Evolutionary conservation across 768 basidiomycete genomes (phyloP).

Genomic region (Krasilnikovozyma curviuscula): DNA sequence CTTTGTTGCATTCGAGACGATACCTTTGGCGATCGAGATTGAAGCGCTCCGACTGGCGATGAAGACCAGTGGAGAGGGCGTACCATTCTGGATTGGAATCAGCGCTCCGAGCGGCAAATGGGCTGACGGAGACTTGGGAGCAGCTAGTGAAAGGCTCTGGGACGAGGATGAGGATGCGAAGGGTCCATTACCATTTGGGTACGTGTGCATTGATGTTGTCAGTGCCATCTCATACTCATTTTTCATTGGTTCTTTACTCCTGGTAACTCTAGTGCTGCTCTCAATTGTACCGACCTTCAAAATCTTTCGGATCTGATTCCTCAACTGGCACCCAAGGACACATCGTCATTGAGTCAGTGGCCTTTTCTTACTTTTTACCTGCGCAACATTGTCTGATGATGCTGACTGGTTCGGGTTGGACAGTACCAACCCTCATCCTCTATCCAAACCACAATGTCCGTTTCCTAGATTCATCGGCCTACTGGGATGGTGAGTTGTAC

Average conservation of each 20-base stretch:
- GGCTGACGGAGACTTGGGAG: slow-evolving; percentile 8
- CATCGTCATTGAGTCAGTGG: no score
- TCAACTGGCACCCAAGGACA: no score
- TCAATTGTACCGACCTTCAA: no score
- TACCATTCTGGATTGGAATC: slow-evolving; percentile 9
- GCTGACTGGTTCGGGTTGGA: no score
- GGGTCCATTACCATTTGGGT: slow-evolving; percentile 10
- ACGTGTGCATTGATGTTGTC: no score
- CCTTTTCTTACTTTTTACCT: no score
- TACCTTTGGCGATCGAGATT: slow-evolving; percentile 48
- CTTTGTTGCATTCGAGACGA: slow-evolving; percentile 56
- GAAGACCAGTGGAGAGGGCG: slow-evolving; percentile 6
- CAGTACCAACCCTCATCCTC: slow-evolving; percentile 1
- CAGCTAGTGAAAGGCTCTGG: slow-evolving; percentile 7
- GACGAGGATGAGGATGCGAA: not conserved
- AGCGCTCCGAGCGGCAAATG: slow-evolving; percentile 6
- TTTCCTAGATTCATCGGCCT: slow-evolving; percentile 4
- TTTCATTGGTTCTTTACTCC: no score
- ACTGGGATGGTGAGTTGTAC: slow-evolving; percentile 7
- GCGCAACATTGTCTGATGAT: no score
- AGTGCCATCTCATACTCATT: no score
- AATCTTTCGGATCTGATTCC: no score
- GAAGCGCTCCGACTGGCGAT: slow-evolving; percentile 47
- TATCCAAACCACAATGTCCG: slow-evolving; percentile 11
- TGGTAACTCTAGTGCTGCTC: no score